A percentile compares a stretch with the other conserved stretches of the same genome.
phyloP scores from a whole-genome alignment of 768 basidiomycete species.

The Mycena capillaripes region DNA sequence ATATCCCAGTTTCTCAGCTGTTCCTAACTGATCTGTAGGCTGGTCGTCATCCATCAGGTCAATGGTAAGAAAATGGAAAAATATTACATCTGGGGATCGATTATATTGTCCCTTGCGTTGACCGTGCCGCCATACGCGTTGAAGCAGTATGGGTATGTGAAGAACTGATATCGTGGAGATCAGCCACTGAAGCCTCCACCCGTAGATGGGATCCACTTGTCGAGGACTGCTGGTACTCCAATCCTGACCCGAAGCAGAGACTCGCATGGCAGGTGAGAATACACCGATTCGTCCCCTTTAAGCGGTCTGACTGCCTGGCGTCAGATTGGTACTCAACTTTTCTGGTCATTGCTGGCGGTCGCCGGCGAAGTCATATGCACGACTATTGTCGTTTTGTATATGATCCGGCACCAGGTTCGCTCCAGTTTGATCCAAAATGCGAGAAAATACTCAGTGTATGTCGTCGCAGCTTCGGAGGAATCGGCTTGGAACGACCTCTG shows the following conservation, averaged over 20 bases:
- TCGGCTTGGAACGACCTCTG: background rate
- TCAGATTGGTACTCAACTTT: conserved; percentile 38
- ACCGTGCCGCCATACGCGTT: conserved; percentile 40
- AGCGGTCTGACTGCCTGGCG: background rate
- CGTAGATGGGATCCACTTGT: conserved; percentile 40
- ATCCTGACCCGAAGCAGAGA: conserved; percentile 30
- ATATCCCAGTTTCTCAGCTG: background rate
- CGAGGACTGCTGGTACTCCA: conserved; percentile 41
- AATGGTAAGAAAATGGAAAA: conserved; percentile 38
- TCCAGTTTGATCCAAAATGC: background rate
- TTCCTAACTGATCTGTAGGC: conserved; percentile 18
- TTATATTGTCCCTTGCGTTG: conserved; percentile 27
- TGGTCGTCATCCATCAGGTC: conserved; percentile 37
- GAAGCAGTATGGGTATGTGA: conserved; percentile 39
- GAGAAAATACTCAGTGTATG: background rate
- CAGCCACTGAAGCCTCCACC: background rate
- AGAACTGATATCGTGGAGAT: background rate
- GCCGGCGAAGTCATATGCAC: conserved; percentile 30
- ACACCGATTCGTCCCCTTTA: no score
- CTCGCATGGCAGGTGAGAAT: conserved; percentile 37
- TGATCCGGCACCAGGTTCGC: conserved; percentile 41
- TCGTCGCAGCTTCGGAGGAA: background rate
- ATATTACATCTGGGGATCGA: conserved; percentile 35
- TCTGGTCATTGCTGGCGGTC: conserved; percentile 35
- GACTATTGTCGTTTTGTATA: conserved; percentile 25